These are phyloP conservation scores for Aspergillus arachidicola DNA, from an alignment of 2,329 filamentous ascomycete genomes.

Conservation along the genomic window DNA sequence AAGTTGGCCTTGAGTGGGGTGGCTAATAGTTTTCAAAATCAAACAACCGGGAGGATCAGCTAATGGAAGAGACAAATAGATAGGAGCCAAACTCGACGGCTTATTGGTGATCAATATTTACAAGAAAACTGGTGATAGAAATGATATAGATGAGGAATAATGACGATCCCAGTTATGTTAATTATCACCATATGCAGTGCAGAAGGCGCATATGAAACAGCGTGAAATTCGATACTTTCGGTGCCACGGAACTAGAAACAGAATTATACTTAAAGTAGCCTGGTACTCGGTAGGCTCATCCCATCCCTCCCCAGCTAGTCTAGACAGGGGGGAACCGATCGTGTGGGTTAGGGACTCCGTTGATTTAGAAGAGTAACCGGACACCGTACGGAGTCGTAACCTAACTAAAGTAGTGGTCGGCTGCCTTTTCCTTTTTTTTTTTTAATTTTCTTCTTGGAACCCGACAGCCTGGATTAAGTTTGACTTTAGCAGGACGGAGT, in stretches of 20 bases:
- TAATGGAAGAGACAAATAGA: background rate
- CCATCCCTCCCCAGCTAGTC: constrained; percentile 1
- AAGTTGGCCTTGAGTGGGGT: constrained; percentile 15
- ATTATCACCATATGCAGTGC: background rate
- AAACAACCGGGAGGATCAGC: constrained; percentile 7
- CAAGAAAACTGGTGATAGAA: background rate
- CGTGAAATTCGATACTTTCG: background rate
- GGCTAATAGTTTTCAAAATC: constrained; percentile 6
- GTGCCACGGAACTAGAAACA: background rate
- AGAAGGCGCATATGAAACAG: background rate
- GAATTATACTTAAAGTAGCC: constrained; percentile 2
- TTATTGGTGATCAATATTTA: constrained; percentile 1
- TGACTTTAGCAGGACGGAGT: constrained; percentile 35
- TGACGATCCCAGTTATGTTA: background rate
- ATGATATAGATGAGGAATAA: background rate
- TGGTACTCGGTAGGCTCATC: constrained; percentile 5
- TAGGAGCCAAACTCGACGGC: background rate
- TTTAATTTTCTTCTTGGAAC: constrained; percentile 21
- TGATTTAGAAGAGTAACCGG: background rate
- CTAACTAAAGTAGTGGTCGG: constrained; percentile 3
- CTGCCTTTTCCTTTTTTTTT: constrained; percentile 15
- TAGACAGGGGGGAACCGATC: constrained; percentile 5
- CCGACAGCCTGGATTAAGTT: constrained; percentile 43
- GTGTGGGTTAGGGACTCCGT: constrained; percentile 1
- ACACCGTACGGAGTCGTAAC: constrained; percentile 1